Conservation (phyloP, 192 early-diverging fungal species). For the Coemansia sp. region DNA sequence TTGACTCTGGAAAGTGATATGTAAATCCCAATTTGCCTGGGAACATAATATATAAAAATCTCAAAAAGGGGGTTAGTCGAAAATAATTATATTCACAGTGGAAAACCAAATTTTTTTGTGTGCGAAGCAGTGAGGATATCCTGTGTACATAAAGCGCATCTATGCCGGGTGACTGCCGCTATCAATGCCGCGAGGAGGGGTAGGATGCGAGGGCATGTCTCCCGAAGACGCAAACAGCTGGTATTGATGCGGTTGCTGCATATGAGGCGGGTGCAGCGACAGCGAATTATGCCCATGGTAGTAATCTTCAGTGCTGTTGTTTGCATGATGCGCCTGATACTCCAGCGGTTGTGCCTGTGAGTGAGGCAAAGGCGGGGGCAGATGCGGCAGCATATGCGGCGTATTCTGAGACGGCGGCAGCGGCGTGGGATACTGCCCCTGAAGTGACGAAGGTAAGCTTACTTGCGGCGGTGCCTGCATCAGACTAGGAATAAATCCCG, state of each 20-base stretch:
- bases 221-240: constrained; percentile 17
- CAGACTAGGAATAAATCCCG: constrained; percentile 17
- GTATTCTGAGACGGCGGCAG: not conserved
- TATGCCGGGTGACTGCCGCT: constrained; percentile 17
- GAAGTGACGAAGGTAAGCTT: constrained; percentile 11
- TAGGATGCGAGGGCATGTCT: constrained; percentile 10
- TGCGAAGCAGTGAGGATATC: not conserved
- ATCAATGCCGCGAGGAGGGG: constrained; percentile 16
- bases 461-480: constrained; percentile 17
- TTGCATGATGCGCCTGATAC: constrained; percentile 11
- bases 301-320: constrained; percentile 1
- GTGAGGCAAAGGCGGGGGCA: not conserved
- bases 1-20: not conserved
- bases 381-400: not conserved
- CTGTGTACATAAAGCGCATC: constrained; percentile 8
- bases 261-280: constrained; percentile 10
- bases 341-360: constrained; percentile 5
- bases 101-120: not conserved
- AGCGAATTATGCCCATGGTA: constrained; percentile 11
- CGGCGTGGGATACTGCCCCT: constrained; percentile 13
- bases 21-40: too few species aligned
- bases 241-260: constrained; percentile 29
- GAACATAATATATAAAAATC: too few species aligned
- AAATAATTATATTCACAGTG: constrained; percentile 33
- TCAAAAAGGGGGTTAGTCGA: too few species aligned